Conservation (phyloP, 352 stramenopile species). For the Phytophthora citricola region DNA sequence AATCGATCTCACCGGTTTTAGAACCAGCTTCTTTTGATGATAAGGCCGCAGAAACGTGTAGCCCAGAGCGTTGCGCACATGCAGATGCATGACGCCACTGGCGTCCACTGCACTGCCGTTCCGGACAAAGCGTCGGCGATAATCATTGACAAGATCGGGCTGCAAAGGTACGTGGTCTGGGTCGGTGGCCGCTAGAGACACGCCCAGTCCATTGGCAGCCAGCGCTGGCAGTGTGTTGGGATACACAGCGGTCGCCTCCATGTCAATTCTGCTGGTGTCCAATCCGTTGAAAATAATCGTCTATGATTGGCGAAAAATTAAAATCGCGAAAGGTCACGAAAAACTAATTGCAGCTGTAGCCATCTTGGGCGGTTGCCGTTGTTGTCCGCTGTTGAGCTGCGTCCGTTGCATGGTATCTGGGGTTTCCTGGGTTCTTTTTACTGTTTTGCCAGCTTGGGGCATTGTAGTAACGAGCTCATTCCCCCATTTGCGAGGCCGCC, state of each 20-base stretch:
- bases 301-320: slow-evolving; percentile 41
- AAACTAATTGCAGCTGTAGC: slow-evolving; percentile 9
- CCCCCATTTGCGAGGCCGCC: slow-evolving; percentile 14
- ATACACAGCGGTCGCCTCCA: slow-evolving; percentile 69
- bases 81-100: slow-evolving; percentile 50
- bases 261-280: slow-evolving; percentile 29
- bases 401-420: slow-evolving; percentile 24
- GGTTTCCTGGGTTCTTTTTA: slow-evolving; percentile 36
- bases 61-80: slow-evolving; percentile 60
- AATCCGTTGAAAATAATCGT: slow-evolving; percentile 13
- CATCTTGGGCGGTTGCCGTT: slow-evolving; percentile 16
- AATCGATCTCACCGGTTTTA: background rate
- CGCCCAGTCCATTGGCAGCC: slow-evolving; percentile 53
- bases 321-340: slow-evolving; percentile 21
- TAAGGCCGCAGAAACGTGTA: slow-evolving; percentile 63
- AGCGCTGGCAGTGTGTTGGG: slow-evolving; percentile 63
- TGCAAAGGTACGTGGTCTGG: slow-evolving; percentile 62
- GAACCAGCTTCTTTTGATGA: slow-evolving; percentile 43
- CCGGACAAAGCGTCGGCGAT: slow-evolving; percentile 39
- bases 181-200: slow-evolving; percentile 46
- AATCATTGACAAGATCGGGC: slow-evolving; percentile 58
- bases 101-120: slow-evolving; percentile 54
- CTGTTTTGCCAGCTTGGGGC: background rate
- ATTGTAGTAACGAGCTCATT: slow-evolving; percentile 21
- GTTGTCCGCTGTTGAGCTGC: slow-evolving; percentile 9